Conservation (phyloP, 192 early-diverging fungal genomes). For the Coemansia sp. region DNA sequence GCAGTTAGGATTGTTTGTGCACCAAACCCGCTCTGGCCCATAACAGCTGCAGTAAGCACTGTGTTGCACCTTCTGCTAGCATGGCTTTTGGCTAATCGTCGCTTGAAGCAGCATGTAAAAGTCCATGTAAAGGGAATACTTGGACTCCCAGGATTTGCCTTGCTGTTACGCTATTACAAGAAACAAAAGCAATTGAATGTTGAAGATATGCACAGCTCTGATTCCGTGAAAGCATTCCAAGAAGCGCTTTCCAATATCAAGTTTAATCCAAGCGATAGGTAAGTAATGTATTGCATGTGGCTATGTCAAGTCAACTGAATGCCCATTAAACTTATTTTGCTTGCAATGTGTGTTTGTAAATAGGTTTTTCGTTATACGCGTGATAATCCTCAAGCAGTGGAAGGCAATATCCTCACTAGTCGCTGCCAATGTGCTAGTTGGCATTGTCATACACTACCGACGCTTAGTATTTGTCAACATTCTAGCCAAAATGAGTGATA, state of each 20-base stretch:
- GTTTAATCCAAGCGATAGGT: neutral
- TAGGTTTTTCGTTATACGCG: neutral
- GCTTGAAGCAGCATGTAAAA: too few species aligned
- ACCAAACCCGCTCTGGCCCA: too few species aligned
- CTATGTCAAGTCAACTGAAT: neutral
- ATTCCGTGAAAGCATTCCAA: neutral
- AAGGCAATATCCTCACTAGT: neutral
- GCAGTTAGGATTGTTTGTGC: too few species aligned
- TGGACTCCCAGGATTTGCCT: neutral
- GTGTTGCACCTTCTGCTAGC: too few species aligned
- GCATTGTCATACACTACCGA: neutral
- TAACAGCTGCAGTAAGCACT: too few species aligned
- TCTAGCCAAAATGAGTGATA: neutral
- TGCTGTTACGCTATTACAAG: neutral
- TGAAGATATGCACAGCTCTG: neutral
- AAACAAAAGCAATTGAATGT: neutral
- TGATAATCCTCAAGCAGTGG: neutral
- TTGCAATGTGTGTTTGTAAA: neutral
- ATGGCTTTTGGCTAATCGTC: too few species aligned
- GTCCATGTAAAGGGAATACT: neutral
- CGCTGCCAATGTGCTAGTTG: neutral
- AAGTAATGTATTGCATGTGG: neutral
- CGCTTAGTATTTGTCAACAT: neutral
- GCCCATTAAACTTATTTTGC: neutral
- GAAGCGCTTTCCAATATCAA: neutral